Base-by-base conservation (phyloP, 306 rosid genomes). In the Quercus aquifolioides region DNA sequence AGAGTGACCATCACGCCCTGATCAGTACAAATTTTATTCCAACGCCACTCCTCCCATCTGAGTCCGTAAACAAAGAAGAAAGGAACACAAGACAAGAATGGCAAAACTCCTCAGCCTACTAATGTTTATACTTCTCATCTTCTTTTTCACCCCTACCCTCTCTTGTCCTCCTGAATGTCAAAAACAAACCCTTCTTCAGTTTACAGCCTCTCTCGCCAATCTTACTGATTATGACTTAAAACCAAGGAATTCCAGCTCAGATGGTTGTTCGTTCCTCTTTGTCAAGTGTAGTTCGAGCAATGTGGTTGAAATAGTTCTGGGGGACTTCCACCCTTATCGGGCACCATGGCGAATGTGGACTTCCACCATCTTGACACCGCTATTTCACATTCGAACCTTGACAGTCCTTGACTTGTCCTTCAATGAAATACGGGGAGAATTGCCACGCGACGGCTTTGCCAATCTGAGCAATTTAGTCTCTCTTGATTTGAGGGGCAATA, bases 231-330 rank as follows among this genome's bases (percentile, higher is more conserved):
- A 41, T 63, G 3, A 12, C 3, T 72, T 78, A 69, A 79, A 82
- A 21, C 46, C 69, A 6, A 78, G 79, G 76, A 78, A 78, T 21
- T 76, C 82, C 21, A 75, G 72, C n/a, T 78, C 67, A 33, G 79
- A 82, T 64, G 73, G 82, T 70, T 82, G 85, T 51, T 43, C 1
- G 6, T 82, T 81, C 82, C 71, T 65, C n/a, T 46, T 81, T 21
- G 82, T 82, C 23, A 20, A 10, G 9, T 68, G 79, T 55, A 67
- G 65, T 58, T 55, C 73, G 17, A 25, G 18, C 49, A 46, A 35
- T 35, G 41, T 35, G 41, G 2, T 35, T 35, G 0, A 35, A 35
- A 5, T 35, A 35, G 0, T 0, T 35, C 41, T 35, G 41, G 41
- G 41, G 9, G 9, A 1, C 41, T 2, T 6, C 41, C 6, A 0